These are phyloP conservation scores for Cutaneotrichosporon sp. DNA, from an alignment of 1,284 basidiomycete genomes.

Conservation along the genomic window DNA sequence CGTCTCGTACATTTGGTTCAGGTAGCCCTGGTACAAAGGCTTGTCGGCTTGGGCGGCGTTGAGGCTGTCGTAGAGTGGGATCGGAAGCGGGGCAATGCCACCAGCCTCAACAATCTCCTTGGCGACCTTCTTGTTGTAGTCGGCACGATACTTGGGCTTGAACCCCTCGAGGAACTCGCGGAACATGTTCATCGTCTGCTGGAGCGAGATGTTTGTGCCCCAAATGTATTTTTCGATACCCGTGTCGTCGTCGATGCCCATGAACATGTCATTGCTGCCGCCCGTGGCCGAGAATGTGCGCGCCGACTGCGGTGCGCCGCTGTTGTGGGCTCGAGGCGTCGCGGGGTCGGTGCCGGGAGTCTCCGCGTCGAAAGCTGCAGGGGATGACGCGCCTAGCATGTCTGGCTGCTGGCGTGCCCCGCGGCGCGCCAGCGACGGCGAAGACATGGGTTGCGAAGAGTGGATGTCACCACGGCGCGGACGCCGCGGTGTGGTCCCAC, in stretches of 20 bases:
- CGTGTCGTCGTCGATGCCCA: slow-evolving; percentile 40
- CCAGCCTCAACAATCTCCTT: slow-evolving; percentile 30
- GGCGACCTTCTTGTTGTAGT: slow-evolving; percentile 54
- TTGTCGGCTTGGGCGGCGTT: slow-evolving; percentile 64
- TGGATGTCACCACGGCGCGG: slow-evolving; percentile 78
- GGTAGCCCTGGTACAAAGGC: slow-evolving; percentile 70
- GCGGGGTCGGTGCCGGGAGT: background rate
- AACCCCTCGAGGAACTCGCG: slow-evolving; percentile 83
- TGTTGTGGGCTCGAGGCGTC: background rate
- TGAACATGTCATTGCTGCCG: slow-evolving; percentile 52
- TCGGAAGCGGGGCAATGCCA: slow-evolving; percentile 32
- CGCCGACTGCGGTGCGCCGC: background rate
- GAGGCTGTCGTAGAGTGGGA: slow-evolving; percentile 50
- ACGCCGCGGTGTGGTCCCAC: slow-evolving; percentile 57
- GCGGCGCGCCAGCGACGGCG: slow-evolving; percentile 47
- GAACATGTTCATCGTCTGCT: slow-evolving; percentile 86
- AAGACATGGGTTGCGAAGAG: slow-evolving; percentile 63
- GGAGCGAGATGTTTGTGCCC: slow-evolving; percentile 90
- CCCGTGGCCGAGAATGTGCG: slow-evolving; percentile 31
- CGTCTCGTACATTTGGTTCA: slow-evolving; percentile 81
- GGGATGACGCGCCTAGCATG: slow-evolving; percentile 5
- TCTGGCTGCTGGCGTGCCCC: slow-evolving; percentile 16
- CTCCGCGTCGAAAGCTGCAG: background rate
- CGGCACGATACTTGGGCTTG: slow-evolving; percentile 84
- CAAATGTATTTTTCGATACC: slow-evolving; percentile 81